Conservation (phyloP, 257 asterid species). For the Ligustrum vulgare region DNA sequence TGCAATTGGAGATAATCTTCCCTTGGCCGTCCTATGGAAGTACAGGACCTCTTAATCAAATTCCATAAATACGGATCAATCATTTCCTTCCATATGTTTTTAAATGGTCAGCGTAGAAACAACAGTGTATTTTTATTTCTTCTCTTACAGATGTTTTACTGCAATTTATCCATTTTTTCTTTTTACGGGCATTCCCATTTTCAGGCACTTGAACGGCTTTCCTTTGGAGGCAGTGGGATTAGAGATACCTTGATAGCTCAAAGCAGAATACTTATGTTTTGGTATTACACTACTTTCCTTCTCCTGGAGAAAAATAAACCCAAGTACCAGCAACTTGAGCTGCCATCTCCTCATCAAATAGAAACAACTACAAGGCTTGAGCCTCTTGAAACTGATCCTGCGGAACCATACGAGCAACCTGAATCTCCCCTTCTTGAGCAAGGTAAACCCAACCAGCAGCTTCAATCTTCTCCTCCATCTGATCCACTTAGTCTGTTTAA, state of each 20-base stretch:
- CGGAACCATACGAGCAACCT: conserved; percentile 39
- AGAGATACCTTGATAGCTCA: conserved; percentile 76
- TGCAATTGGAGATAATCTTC: neutral
- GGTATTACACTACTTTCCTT: conserved; percentile 89
- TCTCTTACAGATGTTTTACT: conserved; percentile 2
- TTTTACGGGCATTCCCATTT: conserved; percentile 1
- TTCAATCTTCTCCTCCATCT: conserved; percentile 60
- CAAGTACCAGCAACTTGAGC: conserved; percentile 78
- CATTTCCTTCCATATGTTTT: neutral
- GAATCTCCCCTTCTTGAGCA: conserved; percentile 56
- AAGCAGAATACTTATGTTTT: conserved; percentile 74
- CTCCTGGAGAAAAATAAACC: conserved; percentile 93
- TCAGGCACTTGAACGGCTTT: conserved; percentile 82
- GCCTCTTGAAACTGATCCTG: conserved; percentile 50
- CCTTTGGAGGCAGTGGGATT: conserved; percentile 76
- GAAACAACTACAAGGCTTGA: conserved; percentile 39
- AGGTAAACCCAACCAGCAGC: conserved; percentile 80
- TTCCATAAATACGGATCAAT: neutral
- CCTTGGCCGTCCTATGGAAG: neutral
- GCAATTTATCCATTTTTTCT: neutral
- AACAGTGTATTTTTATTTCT: neutral
- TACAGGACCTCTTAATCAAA: neutral
- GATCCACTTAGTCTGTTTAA: conserved; percentile 74
- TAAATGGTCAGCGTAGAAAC: neutral
- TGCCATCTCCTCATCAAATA: conserved; percentile 41